Percentiles rank a stretch among this genome's conserved stretches.
phyloP scores from a whole-genome alignment of 768 basidiomycete species.

The Hypholoma fasciculare region DNA sequence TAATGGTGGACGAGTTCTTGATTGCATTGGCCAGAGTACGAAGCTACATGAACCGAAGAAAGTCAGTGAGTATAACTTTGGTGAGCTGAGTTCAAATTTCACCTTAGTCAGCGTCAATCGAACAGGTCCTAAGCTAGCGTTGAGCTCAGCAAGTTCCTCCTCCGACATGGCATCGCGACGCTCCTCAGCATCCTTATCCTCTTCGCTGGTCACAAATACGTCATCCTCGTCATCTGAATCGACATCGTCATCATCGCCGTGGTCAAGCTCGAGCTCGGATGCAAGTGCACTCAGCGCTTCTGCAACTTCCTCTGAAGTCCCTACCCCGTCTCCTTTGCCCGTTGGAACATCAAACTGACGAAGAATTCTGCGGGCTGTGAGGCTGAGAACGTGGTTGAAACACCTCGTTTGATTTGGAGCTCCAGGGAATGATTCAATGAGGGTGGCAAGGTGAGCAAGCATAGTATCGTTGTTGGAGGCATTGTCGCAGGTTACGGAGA shows the following conservation, averaged over 20 bases:
- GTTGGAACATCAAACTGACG: neutral
- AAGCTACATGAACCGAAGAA: neutral
- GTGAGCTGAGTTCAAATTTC: neutral
- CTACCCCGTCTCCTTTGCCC: neutral
- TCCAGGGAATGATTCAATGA: neutral
- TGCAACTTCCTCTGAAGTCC: neutral
- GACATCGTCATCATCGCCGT: neutral
- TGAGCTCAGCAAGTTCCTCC: neutral
- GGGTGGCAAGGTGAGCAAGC: neutral
- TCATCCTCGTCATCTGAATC: too few relatives aligned
- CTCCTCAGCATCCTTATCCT: neutral
- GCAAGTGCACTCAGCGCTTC: neutral
- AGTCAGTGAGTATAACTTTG: neutral
- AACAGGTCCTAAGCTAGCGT: neutral
- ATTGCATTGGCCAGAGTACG: neutral
- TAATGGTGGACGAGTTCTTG: neutral
- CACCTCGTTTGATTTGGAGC: neutral
- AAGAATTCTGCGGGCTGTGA: neutral
- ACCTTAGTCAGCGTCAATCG: neutral
- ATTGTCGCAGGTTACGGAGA: neutral
- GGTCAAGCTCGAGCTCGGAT: neutral
- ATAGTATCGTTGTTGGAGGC: constrained; percentile 3
- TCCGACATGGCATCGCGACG: neutral
- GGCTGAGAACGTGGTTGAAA: constrained; percentile 2
- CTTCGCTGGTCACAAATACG: neutral